Percentiles rank a stretch among this genome's conserved stretches.
These are phyloP conservation scores for Phytophthora europaea DNA, from an alignment of 352 stramenopile genomes.

Conservation along the genomic window DNA sequence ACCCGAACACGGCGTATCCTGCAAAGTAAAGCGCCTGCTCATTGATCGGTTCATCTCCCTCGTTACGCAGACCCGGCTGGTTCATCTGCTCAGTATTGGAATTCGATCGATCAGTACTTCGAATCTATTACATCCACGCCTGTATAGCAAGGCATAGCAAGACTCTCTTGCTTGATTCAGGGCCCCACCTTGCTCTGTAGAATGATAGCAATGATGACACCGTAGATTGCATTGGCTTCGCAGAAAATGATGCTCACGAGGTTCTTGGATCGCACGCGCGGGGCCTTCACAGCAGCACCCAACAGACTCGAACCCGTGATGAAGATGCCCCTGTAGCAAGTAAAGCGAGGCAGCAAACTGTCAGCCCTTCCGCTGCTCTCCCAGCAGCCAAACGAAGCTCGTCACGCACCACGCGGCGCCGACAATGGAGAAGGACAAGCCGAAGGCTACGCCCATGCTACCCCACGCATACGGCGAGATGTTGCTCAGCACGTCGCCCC, in stretches of 20 bases:
- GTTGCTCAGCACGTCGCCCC: constrained; percentile 97
- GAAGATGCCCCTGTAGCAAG: constrained; percentile 86
- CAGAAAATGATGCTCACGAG: constrained; percentile 99
- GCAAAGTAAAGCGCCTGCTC: constrained; percentile 94
- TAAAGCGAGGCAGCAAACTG: constrained; percentile 1
- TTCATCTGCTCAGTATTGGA: constrained; percentile 64
- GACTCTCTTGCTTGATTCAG: neutral
- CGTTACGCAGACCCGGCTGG: constrained; percentile 67
- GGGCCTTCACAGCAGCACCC: constrained; percentile 98
- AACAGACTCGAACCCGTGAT: constrained; percentile 97
- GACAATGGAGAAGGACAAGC: constrained; percentile 97
- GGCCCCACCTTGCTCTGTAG: constrained; percentile 95
- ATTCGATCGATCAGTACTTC: constrained; percentile 6
- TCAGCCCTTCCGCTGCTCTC: neutral
- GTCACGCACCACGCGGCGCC: constrained; percentile 94
- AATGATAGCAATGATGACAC: constrained; percentile 99
- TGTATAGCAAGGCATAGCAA: neutral
- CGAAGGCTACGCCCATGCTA: constrained; percentile 98
- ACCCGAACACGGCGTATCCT: constrained; percentile 98
- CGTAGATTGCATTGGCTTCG: constrained; percentile 99
- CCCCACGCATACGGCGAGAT: constrained; percentile 99
- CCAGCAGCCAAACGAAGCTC: neutral
- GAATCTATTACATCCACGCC: neutral
- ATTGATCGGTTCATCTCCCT: constrained; percentile 78
- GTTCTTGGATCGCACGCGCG: constrained; percentile 99